Evolutionary conservation across 192 early-diverging fungal genomes (phyloP).

Genomic region (Cladochytrium replicatum): DNA sequence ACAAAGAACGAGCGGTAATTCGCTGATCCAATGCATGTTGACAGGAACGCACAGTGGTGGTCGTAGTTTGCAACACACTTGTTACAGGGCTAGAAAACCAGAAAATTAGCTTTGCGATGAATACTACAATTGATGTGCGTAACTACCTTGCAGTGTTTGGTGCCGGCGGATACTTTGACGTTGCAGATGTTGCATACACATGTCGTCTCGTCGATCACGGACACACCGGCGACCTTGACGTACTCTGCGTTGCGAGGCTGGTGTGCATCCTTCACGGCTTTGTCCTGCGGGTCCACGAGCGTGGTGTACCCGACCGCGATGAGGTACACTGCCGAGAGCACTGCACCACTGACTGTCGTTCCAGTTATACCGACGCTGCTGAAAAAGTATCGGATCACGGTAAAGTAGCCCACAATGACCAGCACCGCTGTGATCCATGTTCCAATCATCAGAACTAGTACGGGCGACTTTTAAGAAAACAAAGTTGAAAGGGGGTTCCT

Average conservation of each 20-base stretch:
- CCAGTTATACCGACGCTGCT: slow-evolving; percentile 1
- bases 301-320: slow-evolving; percentile 24
- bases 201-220: slow-evolving; percentile 37
- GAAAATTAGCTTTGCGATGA: background rate
- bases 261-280: slow-evolving; percentile 11
- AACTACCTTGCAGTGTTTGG: slow-evolving; percentile 41
- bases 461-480: background rate
- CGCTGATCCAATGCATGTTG: slow-evolving; percentile 30
- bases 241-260: slow-evolving; percentile 30
- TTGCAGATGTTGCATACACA: slow-evolving; percentile 35
- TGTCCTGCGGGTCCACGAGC: slow-evolving; percentile 30
- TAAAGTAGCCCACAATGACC: slow-evolving; percentile 20
- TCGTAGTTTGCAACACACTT: slow-evolving; percentile 42
- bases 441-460: slow-evolving; percentile 14
- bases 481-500: no score
- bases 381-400: slow-evolving; percentile 13
- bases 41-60: slow-evolving; percentile 40
- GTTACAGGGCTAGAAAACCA: slow-evolving; percentile 28
- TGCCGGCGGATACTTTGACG: slow-evolving; percentile 23
- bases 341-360: slow-evolving; percentile 5
- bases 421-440: slow-evolving; percentile 25
- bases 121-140: background rate
- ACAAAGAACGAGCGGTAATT: slow-evolving; percentile 33
- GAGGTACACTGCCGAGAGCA: slow-evolving; percentile 8
- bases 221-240: slow-evolving; percentile 30